Conservation (phyloP, 1,284 basidiomycete species). For the Phellopilus nigrolimitatus region DNA sequence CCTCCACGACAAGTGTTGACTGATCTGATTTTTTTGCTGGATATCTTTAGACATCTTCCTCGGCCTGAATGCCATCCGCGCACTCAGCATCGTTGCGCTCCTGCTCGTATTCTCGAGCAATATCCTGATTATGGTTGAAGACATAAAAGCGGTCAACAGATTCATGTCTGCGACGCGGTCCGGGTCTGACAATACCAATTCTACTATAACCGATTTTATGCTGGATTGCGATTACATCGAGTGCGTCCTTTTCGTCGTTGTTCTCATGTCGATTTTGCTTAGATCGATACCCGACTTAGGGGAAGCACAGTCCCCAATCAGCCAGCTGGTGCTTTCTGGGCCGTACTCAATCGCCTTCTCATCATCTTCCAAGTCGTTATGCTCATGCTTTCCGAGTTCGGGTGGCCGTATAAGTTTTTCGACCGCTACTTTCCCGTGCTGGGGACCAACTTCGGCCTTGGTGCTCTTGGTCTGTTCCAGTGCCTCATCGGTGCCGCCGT, state of each 20-base stretch:
- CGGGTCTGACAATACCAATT: conserved; percentile 30
- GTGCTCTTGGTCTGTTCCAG: conserved; percentile 79
- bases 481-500: conserved; percentile 75
- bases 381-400: conserved; percentile 71
- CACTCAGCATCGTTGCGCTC: conserved; percentile 75
- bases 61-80: conserved; percentile 72
- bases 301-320: conserved; percentile 81
- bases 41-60: conserved; percentile 60
- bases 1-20: not conserved
- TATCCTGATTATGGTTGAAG: conserved; percentile 74
- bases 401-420: conserved; percentile 73
- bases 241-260: conserved; percentile 36
- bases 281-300: conserved; percentile 33
- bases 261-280: conserved; percentile 5
- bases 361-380: conserved; percentile 75
- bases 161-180: conserved; percentile 44
- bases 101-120: conserved; percentile 77
- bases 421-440: conserved; percentile 80
- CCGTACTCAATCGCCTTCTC: conserved; percentile 75
- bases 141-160: conserved; percentile 71
- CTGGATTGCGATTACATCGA: conserved; percentile 70
- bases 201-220: conserved; percentile 33
- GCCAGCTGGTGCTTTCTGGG: conserved; percentile 83
- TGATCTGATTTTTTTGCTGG: not conserved
- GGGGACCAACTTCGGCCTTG: conserved; percentile 76